phyloP scores from a whole-genome alignment of 2,329 filamentous ascomycete species.

The Trichoderma polysporum region DNA sequence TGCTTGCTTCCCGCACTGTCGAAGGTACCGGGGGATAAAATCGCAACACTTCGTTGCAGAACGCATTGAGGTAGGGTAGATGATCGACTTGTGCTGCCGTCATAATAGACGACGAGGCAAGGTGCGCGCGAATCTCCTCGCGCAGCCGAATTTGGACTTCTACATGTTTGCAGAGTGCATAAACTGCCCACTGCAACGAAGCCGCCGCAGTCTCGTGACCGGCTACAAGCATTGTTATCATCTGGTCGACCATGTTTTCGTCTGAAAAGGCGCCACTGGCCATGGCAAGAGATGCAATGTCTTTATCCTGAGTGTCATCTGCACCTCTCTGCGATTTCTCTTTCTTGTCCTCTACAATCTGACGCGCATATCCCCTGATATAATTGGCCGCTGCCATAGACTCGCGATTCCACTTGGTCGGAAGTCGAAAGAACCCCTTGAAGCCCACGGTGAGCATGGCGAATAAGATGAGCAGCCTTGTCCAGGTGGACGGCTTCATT shows the following conservation, averaged over 20 bases:
- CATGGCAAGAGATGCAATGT: no score
- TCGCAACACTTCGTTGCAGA: constrained; percentile 45
- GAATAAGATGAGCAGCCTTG: neutral
- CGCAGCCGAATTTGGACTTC: constrained; percentile 40
- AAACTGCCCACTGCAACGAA: no score
- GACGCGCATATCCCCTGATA: constrained; percentile 31
- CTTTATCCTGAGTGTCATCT: neutral
- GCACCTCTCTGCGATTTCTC: neutral
- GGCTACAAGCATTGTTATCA: no score
- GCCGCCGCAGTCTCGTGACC: no score
- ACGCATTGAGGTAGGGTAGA: constrained; percentile 40
- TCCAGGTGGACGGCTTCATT: neutral
- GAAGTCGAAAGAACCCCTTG: neutral
- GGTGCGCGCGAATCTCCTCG: constrained; percentile 37
- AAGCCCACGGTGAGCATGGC: neutral
- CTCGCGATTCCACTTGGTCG: constrained; percentile 23
- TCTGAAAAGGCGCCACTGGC: no score
- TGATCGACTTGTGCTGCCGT: neutral
- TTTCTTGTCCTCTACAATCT: constrained; percentile 36
- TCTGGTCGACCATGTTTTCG: no score
- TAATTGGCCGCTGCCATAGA: constrained; percentile 29
- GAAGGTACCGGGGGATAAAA: constrained; percentile 37
- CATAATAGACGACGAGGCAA: constrained; percentile 21
- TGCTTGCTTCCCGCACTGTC: constrained; percentile 31
- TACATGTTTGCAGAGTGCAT: constrained; percentile 27